Evolutionary conservation across 176 grass and related monocot species (phyloP), one percentile per base, ranked within the genome.

Genomic region (Hyparrhenia diplandra): DNA sequence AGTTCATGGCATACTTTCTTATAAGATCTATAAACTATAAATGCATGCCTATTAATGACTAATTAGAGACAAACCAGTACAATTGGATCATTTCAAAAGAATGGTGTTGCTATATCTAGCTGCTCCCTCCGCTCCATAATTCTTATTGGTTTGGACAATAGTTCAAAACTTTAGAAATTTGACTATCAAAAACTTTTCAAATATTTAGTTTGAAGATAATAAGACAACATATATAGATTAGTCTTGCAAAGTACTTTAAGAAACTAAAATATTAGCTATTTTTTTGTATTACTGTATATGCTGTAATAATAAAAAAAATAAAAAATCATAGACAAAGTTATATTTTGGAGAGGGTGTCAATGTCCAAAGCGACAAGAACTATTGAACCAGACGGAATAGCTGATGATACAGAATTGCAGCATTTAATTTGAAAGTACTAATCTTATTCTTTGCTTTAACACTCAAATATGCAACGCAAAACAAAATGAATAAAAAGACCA

Each of bases 381-480:
- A 58, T 25, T 23, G n/a, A 25, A 68, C 12, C 8, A 1, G 23
- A 59, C 10, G 3, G 55, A 25, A 59, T 67, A 73, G 4, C 6
- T 71, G 0, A 55, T 5, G 66, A 28, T 59, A 46, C 6, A 76
- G 51, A 67, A 32, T 14, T 42, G 43, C 20, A 65, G 13, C 18
- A 79, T 76, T 20, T 77, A 76, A 71, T 5, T 82, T 71, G 13
- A 77, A 74, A 82, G 25, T 62, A 25, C 65, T 13, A 2, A 76
- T 40, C 7, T 25, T 5, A 1, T 64, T 27, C 24, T 42, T 78
- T 78, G 8, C 35, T 68, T 16, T 64, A 23, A 41, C 13, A 65
- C 73, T 35, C 67, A 88, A 67, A 32, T 13, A 72, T 78, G 35
- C 57, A n/a, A n/a, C 83, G 51, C 34, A 74, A 62, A 11, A 69